Conservation (phyloP, 2,329 filamentous ascomycete genomes). For the Xylaria sp. region DNA sequence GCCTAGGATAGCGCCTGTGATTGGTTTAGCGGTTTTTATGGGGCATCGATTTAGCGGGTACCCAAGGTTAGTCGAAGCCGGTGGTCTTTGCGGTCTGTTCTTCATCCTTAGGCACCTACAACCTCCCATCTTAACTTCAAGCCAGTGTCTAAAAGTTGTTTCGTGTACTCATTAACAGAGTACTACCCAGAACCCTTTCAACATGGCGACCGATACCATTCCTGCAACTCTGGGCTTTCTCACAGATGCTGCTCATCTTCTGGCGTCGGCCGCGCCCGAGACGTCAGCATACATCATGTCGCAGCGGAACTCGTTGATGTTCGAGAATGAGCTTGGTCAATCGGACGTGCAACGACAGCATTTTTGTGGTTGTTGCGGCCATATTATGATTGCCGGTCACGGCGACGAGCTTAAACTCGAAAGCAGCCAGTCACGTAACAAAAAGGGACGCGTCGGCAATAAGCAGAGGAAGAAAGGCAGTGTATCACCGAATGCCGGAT, state of each 20-base stretch:
- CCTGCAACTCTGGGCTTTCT: slow-evolving; percentile 50
- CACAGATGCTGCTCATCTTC: slow-evolving; percentile 64
- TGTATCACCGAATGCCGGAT: slow-evolving; percentile 7
- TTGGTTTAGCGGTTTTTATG: too few relatives aligned
- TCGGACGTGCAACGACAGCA: slow-evolving; percentile 59
- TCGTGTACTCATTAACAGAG: neutral
- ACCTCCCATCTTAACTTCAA: too few relatives aligned
- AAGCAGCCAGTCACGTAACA: slow-evolving; percentile 54
- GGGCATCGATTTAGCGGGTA: too few relatives aligned
- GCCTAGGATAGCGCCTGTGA: too few relatives aligned
- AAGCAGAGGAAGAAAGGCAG: neutral
- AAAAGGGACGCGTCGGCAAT: slow-evolving; percentile 13
- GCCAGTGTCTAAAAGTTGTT: neutral
- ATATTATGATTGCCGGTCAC: slow-evolving; percentile 62
- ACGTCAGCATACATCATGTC: slow-evolving; percentile 66
- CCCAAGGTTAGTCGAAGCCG: too few relatives aligned
- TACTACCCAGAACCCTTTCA: neutral
- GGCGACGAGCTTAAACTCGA: slow-evolving; percentile 49
- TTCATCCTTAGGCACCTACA: too few relatives aligned
- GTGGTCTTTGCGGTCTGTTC: too few relatives aligned
- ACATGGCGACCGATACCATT: slow-evolving; percentile 35
- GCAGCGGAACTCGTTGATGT: slow-evolving; percentile 56
- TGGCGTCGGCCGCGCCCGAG: slow-evolving; percentile 58
- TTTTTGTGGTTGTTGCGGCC: slow-evolving; percentile 65
- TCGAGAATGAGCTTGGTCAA: slow-evolving; percentile 50